Conservation (phyloP, 2,329 filamentous ascomycete species). For the Magnaporthales sp. region DNA sequence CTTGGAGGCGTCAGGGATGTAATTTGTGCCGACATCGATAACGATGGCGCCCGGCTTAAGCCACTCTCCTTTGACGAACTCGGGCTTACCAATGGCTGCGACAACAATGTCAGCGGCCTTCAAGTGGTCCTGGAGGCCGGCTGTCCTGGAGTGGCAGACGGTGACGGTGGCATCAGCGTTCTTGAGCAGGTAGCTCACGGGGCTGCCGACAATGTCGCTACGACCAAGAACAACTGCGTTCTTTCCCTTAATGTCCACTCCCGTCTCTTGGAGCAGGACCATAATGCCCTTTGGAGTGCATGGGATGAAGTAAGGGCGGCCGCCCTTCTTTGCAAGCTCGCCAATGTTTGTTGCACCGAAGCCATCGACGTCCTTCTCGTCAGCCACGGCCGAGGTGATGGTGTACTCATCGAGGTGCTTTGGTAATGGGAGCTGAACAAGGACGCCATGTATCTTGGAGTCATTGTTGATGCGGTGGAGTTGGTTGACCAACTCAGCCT, state of each 20-base stretch:
- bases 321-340: slow-evolving; percentile 91
- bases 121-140: slow-evolving; percentile 62
- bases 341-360: slow-evolving; percentile 94
- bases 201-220: slow-evolving; percentile 95
- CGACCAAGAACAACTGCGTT: slow-evolving; percentile 89
- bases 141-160: slow-evolving; percentile 85
- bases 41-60: slow-evolving; percentile 91
- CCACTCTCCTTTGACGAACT: slow-evolving; percentile 92
- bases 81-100: slow-evolving; percentile 80
- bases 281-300: slow-evolving; percentile 98
- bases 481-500: slow-evolving; percentile 77
- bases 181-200: slow-evolving; percentile 89
- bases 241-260: slow-evolving; percentile 79
- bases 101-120: slow-evolving; percentile 84
- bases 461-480: slow-evolving; percentile 82
- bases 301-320: slow-evolving; percentile 79
- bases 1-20: slow-evolving; percentile 77
- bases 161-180: slow-evolving; percentile 96
- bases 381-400: slow-evolving; percentile 81
- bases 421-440: slow-evolving; percentile 89
- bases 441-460: slow-evolving; percentile 75
- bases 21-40: slow-evolving; percentile 97
- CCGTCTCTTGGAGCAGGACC: slow-evolving; percentile 77
- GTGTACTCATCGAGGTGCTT: slow-evolving; percentile 83
- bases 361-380: slow-evolving; percentile 96